Conservation (phyloP, 306 rosid genomes). For the Leucaena leucocephala region DNA sequence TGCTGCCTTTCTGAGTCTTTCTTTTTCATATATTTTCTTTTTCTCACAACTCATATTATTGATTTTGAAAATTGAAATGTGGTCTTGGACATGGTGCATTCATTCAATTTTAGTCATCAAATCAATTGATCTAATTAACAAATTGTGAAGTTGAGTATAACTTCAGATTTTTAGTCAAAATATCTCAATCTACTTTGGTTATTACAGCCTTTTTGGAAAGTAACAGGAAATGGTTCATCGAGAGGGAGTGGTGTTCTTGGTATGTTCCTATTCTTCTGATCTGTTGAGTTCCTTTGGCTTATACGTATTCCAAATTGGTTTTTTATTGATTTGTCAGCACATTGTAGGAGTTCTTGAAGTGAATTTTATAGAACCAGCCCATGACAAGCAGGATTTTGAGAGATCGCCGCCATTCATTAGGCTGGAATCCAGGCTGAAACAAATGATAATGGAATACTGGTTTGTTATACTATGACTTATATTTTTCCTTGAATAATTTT, state of each 20-base stretch:
- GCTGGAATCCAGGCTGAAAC: constrained; percentile 79
- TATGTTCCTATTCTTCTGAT: constrained; percentile 46
- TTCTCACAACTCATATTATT: constrained; percentile 10
- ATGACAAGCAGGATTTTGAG: constrained; percentile 99
- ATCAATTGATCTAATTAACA: constrained; percentile 1
- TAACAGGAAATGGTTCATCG: constrained; percentile 63
- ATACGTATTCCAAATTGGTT: constrained; percentile 1
- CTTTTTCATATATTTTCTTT: constrained; percentile 12
- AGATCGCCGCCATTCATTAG: constrained; percentile 72
- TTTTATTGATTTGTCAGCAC: constrained; percentile 33
- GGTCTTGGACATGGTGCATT: constrained; percentile 20
- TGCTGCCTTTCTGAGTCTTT: constrained; percentile 22
- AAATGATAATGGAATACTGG: constrained; percentile 82
- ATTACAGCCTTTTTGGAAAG: constrained; percentile 93
- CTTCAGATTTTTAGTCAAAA: not conserved
- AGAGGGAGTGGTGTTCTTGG: constrained; percentile 87
- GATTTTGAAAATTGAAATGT: constrained; percentile 12
- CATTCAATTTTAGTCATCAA: not conserved
- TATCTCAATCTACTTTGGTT: not conserved
- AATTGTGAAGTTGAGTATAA: not conserved
- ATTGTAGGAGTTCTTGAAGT: constrained; percentile 88
- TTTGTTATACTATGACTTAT: constrained; percentile 45
- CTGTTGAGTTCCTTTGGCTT: constrained; percentile 27
- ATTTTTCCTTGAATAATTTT: constrained; percentile 13
- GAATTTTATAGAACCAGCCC: constrained; percentile 94